Base-by-base conservation (phyloP, 139 green algal species). In the Closterium sp. region DNA sequence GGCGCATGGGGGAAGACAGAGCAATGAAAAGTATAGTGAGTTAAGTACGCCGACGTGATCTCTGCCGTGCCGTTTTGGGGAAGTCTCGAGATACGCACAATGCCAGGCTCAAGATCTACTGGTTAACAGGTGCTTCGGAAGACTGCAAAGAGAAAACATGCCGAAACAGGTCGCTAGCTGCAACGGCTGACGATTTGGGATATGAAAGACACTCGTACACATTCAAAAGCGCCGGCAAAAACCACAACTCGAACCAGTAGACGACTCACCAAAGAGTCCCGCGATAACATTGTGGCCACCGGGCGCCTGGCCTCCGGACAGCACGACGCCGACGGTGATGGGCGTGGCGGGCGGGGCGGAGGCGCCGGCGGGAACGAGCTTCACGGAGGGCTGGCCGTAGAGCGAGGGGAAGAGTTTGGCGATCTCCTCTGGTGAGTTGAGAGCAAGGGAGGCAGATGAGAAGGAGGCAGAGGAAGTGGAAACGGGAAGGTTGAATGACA, bases 221-320 rank as follows among this genome's bases (percentile, higher is more conserved):
- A 95, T 5, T 97, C 91, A 70, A 97, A 92, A 11, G 96, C 91
- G 31, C 94, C 96, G 4, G 97, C 28, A 9, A 34, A 9, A 90
- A 28, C 17, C 85, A 31, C 9, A 34, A 31, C 50, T 38, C 38
- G 0, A 91, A n/a, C 10, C 6, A 89, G 42, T 9, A 89, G 24
- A 6, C n/a, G 96, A 94, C 88, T 93, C 93, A 92, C 97, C 96
- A 42, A 96, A 94, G 50, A 97, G 19, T 9, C 96, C 96, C 19
- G 92, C 70, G 89, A 97, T 97, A 9, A 97, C 96, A 84, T 97
- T 97, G 95, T 97, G 96, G 0, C 96, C 96, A 24, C 96, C 96
- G 29, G 96, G 90, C 0, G 96, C 96, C 87, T 97, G 96, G 24
- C 96, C 96, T 62, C 96, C 96, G 22, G 89, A 95, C 11, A 97